These are phyloP conservation scores for Tetragonia tetragonoides DNA, from an alignment of 148 eudicot genomes.

Conservation along the genomic window DNA sequence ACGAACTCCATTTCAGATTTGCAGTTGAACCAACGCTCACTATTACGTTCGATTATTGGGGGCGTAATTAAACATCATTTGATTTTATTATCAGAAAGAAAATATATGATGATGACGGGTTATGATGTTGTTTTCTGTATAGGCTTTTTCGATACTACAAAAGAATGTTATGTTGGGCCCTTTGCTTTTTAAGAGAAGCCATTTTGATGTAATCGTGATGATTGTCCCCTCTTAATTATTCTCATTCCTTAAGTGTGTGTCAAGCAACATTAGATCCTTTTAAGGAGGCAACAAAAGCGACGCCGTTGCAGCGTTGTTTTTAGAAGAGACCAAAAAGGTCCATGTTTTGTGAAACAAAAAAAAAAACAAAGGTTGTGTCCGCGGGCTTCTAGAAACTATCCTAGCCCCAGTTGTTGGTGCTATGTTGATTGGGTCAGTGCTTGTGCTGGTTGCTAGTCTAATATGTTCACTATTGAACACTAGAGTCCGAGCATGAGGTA, in stretches of 20 bases:
- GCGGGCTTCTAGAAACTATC: no score
- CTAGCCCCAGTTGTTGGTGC: no score
- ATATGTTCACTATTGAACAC: no score
- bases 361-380: no score
- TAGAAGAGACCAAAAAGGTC: not conserved
- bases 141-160: no score
- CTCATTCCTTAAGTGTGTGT: conserved; percentile 26
- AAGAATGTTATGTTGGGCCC: not conserved
- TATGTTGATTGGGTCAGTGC: no score
- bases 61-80: no score
- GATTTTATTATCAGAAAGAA: no score
- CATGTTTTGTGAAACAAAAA: not conserved
- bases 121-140: no score
- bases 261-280: conserved; percentile 18
- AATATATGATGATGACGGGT: not conserved
- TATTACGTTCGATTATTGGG: no score
- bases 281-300: conserved; percentile 1
- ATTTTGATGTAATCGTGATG: conserved; percentile 5
- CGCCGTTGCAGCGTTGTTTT: not conserved
- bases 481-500: no score
- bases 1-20: not conserved
- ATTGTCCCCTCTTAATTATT: conserved; percentile 10
- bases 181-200: not conserved
- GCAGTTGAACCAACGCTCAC: conserved; percentile 20
- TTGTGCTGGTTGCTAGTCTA: no score